Base-by-base conservation (phyloP, 2,329 filamentous ascomycete genomes). In the Cercospora berteroae region DNA sequence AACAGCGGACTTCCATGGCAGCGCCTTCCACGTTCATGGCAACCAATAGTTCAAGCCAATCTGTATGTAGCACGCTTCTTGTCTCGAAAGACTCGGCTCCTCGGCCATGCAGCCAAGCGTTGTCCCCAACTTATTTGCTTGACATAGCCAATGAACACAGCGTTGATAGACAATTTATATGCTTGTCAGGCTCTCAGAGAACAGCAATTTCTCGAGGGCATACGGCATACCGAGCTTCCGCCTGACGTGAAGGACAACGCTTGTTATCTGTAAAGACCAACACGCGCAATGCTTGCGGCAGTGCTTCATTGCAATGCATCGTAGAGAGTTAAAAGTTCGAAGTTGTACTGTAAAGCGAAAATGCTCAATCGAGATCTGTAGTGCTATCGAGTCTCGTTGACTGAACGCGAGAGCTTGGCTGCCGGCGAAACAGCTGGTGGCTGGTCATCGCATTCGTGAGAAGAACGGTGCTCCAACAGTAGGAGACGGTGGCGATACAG, bases 101-200 rank as follows among this genome's bases (percentile, higher is more conserved):
- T 58, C 55, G 18, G 55, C 29, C 55, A 58, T 36, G 55, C 55
- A 58, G 55, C 55, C 55, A 58, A 58, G 55, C 55, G n/a, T 2
- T 25, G 23, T n/a, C 48, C 8, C 48, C 48, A 29, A 27, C 12
- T 50, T n/a, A 29, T 23, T 27, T 25, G 13, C 23, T 16, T 4
- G 13, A 55, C 3, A n/a, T 8, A 23, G 23, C 23, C 12, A 52
- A 13, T 12, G 23, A 8, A 8, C 3, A 55, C 13, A 2, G 12
- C 48, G 48, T 25, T 55, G 10, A 52, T 55, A 16, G 23, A 25
- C 6, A 13, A n/a, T 16, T 52, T 7, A 25, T 25, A 27, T 27
- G 20, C 48, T 27, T 16, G 23, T 52, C 20, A 29, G 4, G 12
- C 13, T 23, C 7, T 27, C 10, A 4, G 20, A 25, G 13, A 8